Percentiles rank a stretch among this genome's conserved stretches.
Conservation (phyloP, 139 green algal genomes). For the Volvox reticuliferus region DNA sequence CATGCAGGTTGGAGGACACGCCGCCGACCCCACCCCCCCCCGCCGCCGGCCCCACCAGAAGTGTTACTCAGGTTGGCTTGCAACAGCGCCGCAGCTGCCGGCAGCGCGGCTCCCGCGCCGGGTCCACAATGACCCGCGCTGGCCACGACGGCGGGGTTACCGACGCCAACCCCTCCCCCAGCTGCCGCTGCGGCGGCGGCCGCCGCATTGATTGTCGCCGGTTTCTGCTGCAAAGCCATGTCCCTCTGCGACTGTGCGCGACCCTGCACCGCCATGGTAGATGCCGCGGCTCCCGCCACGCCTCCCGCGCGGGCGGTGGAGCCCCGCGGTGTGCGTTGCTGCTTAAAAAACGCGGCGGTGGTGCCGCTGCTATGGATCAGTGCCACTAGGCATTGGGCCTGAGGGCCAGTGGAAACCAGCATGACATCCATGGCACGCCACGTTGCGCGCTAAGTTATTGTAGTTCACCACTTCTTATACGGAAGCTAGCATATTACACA, state of each 20-base stretch:
- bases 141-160: neutral
- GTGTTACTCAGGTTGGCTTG: slow-evolving; percentile 16
- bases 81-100: neutral
- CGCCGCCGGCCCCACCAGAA: neutral
- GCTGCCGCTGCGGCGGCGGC: neutral
- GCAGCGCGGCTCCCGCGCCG: neutral
- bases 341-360: slow-evolving; percentile 43
- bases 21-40: neutral
- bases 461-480: no score
- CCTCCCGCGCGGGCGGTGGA: neutral
- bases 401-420: neutral
- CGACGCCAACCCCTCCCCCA: neutral
- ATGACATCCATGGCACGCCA: no score
- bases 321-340: neutral
- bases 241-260: slow-evolving; percentile 13
- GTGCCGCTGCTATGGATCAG: slow-evolving; percentile 33
- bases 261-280: neutral
- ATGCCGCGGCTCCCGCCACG: no score
- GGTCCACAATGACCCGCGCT: neutral
- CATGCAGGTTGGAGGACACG: neutral
- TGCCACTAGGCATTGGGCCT: slow-evolving; percentile 36
- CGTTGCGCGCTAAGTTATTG: no score
- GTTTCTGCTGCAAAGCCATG: neutral
- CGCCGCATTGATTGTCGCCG: neutral
- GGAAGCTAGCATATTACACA: no score